These are phyloP conservation scores for Corynespora cassiicola DNA, from an alignment of 2,329 filamentous ascomycete species.

Conservation along the genomic window DNA sequence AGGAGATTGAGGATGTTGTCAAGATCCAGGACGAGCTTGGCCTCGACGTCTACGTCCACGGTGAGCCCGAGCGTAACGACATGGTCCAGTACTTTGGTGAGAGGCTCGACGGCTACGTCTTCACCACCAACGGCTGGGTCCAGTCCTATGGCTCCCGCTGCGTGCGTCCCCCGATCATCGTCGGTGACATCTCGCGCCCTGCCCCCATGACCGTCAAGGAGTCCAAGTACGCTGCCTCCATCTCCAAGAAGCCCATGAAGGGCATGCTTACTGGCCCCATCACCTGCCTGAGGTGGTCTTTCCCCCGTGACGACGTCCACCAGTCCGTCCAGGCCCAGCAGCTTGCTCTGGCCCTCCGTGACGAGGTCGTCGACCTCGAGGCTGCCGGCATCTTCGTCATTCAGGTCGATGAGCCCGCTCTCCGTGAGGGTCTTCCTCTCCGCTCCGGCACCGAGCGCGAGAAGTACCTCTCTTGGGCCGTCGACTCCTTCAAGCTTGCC, in stretches of 20 bases:
- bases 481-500: slow-evolving; percentile 96
- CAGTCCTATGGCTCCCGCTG: slow-evolving; percentile 98
- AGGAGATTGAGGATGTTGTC: slow-evolving; percentile 95
- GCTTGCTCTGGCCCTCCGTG: slow-evolving; percentile 95
- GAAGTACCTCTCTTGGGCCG: slow-evolving; percentile 96
- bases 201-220: slow-evolving; percentile 99
- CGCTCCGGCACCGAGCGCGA: slow-evolving; percentile 92
- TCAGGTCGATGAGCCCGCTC: slow-evolving; percentile 98
- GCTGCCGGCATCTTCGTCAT: slow-evolving; percentile 96
- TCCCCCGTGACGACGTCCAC: slow-evolving; percentile 99
- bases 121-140: slow-evolving; percentile 99
- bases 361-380: slow-evolving; percentile 98
- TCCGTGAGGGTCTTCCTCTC: slow-evolving; percentile 98
- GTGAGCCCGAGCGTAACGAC: slow-evolving; percentile 99
- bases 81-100: slow-evolving; percentile 99
- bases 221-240: slow-evolving; percentile 95
- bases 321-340: slow-evolving; percentile 99
- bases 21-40: slow-evolving; percentile 98
- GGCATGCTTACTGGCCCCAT: slow-evolving; percentile 99
- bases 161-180: slow-evolving; percentile 96
- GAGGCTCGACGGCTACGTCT: slow-evolving; percentile 93
- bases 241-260: slow-evolving; percentile 99
- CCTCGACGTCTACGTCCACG: slow-evolving; percentile 96
- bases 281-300: slow-evolving; percentile 98
- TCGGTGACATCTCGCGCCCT: slow-evolving; percentile 97